Base-by-base conservation (phyloP, 345 rosid species). In the Rhodamnia argentea region DNA sequence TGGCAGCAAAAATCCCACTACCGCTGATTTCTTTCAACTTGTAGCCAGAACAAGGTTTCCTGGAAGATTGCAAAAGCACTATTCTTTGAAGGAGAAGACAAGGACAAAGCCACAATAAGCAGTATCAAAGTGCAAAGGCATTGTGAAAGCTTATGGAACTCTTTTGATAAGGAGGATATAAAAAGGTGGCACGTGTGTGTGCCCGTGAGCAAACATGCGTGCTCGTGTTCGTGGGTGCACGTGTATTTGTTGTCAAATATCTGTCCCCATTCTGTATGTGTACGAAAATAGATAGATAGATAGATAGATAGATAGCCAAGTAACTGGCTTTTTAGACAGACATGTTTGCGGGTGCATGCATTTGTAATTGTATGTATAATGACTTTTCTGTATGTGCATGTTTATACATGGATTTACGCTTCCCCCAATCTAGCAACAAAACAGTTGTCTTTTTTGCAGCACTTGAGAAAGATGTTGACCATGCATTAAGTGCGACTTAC, bases 1-100 rank as follows among this genome's bases (percentile, higher is more conserved):
- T 88, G 53, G 89, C 94, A 24, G 92, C 86, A 91, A 97, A 97
- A 85, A 97, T 97, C 47, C 99, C 99, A 91, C 99, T 95, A 40
- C 99, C 99, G 52, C 96, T 94, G 51, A 97, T 96, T 94, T 97
- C 98, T 88, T 97, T 96, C 94, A 94, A 91, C 90, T 97, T 97
- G 84, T 94, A 92, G 83, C 96, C 98, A 1, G 99, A 97, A 91
- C 99, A 96, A 82, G 98, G 99, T 86, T 94, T 95, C 95, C 99
- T 97, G 88, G 62, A 82, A 89, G 64, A 87, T 6, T 22, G 24
- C 84, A 37, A 51, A 37, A 37, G 60, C 29, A 27, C 44, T 14
- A 52, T 9, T 52, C 10, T 37, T 82, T 85, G 87, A 52, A 60
- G 57, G 47, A 27, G 22, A 82, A 70, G 57, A 51, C 64, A 70